Percentiles rank a stretch among this genome's conserved stretches.
Conservation (phyloP, 345 rosid genomes). For the Citropsis articulata region DNA sequence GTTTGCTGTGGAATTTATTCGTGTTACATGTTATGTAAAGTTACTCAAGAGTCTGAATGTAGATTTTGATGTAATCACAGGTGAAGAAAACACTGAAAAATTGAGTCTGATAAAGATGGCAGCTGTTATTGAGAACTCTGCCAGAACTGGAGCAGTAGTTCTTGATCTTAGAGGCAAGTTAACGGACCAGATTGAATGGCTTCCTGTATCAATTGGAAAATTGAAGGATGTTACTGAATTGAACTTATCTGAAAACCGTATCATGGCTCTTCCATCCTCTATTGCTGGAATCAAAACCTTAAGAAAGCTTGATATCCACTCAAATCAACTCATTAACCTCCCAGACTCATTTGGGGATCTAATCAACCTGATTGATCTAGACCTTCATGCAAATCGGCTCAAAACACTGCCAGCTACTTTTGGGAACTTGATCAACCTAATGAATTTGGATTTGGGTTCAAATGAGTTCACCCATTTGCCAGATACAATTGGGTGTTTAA, state of each 20-base stretch:
- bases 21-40: not conserved
- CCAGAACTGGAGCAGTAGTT: conserved; percentile 35
- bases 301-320: conserved; percentile 49
- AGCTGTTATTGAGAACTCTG: conserved; percentile 52
- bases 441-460: conserved; percentile 48
- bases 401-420: conserved; percentile 51
- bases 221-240: conserved; percentile 39
- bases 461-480: conserved; percentile 47
- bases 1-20: not conserved
- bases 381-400: conserved; percentile 56
- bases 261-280: conserved; percentile 60
- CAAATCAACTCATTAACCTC: conserved; percentile 57
- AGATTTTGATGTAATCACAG: conserved; percentile 27
- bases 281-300: conserved; percentile 41
- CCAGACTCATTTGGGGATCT: conserved; percentile 61
- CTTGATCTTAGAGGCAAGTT: conserved; percentile 59
- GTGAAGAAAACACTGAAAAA: conserved; percentile 35
- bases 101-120: conserved; percentile 59
- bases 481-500: conserved; percentile 44
- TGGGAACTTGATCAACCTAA: conserved; percentile 42
- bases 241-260: conserved; percentile 55
- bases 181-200: conserved; percentile 66
- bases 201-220: conserved; percentile 61
- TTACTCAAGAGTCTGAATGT: not conserved
- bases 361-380: conserved; percentile 42